Base-by-base conservation (phyloP, 1,139 yeast species). In the Taphrina betulina region DNA sequence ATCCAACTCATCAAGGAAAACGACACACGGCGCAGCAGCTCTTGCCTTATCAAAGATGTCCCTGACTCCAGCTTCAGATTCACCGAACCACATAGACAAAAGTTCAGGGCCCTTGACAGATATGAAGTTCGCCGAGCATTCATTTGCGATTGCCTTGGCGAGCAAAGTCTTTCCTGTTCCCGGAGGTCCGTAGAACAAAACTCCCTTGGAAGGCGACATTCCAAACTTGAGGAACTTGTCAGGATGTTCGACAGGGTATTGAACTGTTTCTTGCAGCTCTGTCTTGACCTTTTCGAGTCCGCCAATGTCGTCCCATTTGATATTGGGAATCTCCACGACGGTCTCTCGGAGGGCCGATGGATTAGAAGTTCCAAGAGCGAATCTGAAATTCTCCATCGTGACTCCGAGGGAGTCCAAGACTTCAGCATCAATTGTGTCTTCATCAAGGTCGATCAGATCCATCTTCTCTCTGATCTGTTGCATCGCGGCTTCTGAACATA, bases 281-380 rank as follows among this genome's bases (percentile, higher is more conserved):
- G 83, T 82, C 81, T 92, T 92, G 75, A 92, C 92, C 68, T 82
- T 83, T 70, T 92, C 98, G 69, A 94, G 79, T 63, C 96, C 97
- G 73, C 96, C 97, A 69, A 83, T 81, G 70, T 92, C 98, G 69
- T 88, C 95, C 98, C 98, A 92, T 58, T 96, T 88, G 68, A 94
- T 97, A 69, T 92, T 92, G 70, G 92, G 98, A 66, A 89, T 84
- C 77, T 94, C 97, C 63, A 94, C 98, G 66, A 92, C 98, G 57
- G 98, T 94, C 77, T 94, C 99, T 77, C 99, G 95, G 67, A 94
- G 80, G 3, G 99, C 99, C 61, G 96, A 88, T 72, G 99, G 99
- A 72, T 94, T 94, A 64, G 97, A 89, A 75, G 88, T 89, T 70
- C 97, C 96, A 59, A 94, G 80, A 4, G 99, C 98, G 68, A 92